phyloP scores from a whole-genome alignment of 2,329 filamentous ascomycete species.

The Metarhizium rileyi region DNA sequence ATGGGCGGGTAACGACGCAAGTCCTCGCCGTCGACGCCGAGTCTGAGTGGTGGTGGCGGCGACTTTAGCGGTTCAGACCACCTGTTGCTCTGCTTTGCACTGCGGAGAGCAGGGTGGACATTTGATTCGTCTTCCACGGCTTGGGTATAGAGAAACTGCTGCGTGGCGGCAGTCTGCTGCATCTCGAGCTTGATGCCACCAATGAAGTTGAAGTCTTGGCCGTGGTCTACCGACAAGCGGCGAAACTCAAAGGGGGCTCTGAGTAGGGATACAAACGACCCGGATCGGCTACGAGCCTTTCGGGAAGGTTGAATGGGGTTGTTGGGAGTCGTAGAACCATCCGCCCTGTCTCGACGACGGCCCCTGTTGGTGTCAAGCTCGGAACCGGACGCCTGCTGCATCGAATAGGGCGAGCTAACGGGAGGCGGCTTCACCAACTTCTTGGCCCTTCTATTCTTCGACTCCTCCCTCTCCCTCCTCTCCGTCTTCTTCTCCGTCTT shows the following conservation, averaged over 20 bases:
- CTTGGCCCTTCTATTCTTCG: conserved; percentile 14
- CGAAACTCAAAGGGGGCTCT: conserved; percentile 25
- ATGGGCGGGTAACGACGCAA: conserved; percentile 27
- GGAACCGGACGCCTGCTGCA: conserved; percentile 8
- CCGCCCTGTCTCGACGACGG: conserved; percentile 5
- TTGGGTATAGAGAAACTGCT: conserved; percentile 18
- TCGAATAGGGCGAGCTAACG: conserved; percentile 9
- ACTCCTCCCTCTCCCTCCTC: conserved; percentile 19
- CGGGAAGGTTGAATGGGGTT: conserved; percentile 12
- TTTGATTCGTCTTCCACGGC: conserved; percentile 16
- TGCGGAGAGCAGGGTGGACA: conserved; percentile 26
- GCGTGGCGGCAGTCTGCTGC: conserved; percentile 24
- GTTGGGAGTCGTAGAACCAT: conserved; percentile 7
- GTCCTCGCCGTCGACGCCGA: conserved; percentile 13
- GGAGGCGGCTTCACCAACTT: conserved; percentile 23
- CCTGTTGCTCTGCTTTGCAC: conserved; percentile 14
- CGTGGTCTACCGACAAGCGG: conserved; percentile 22
- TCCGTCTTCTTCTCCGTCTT: conserved; percentile 43
- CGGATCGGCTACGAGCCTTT: conserved; percentile 22
- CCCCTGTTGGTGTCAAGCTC: conserved; percentile 8
- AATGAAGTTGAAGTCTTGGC: conserved; percentile 26
- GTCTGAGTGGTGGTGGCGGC: conserved; percentile 9
- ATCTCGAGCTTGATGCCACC: conserved; percentile 32
- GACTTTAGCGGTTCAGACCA: conserved; percentile 20
- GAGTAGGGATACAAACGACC: conserved; percentile 27